Percentiles rank a stretch among this genome's conserved stretches.
These are phyloP conservation scores for Fusarium sp. DNA, from an alignment of 2,329 filamentous ascomycete genomes.

Conservation along the genomic window DNA sequence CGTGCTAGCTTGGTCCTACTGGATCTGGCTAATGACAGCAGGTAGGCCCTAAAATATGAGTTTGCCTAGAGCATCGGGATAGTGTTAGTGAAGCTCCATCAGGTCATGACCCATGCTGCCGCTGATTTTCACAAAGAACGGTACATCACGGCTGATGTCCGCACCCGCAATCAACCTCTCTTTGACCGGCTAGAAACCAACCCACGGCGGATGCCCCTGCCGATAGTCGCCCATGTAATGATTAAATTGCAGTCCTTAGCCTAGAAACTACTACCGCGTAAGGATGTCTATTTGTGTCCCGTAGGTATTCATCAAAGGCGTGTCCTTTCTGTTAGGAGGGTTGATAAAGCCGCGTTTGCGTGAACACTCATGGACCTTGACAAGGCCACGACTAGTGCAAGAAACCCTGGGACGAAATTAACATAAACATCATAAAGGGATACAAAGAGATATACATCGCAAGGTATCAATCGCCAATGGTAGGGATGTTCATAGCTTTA, in stretches of 20 bases:
- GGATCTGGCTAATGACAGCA: background rate
- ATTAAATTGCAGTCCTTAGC: background rate
- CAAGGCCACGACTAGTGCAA: background rate
- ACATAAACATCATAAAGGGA: rapidly evolving
- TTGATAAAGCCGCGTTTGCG: background rate
- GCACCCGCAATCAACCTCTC: background rate
- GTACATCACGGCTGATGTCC: background rate
- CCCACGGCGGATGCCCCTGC: background rate
- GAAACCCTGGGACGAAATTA: background rate
- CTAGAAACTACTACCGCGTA: background rate
- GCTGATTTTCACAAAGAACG: background rate
- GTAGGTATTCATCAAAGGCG: background rate
- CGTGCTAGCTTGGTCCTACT: background rate
- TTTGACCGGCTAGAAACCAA: background rate
- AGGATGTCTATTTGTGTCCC: background rate
- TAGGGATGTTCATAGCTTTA: background rate
- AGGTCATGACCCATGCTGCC: background rate
- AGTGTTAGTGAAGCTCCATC: background rate
- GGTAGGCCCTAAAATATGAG: background rate
- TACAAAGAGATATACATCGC: background rate
- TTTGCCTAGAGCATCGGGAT: background rate
- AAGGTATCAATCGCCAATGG: background rate
- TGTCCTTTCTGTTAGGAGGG: background rate
- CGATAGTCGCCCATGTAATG: background rate
- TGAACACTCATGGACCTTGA: background rate